Evolutionary conservation across 2,329 filamentous ascomycete genomes (phyloP), one percentile per base, ranked within the genome.

Genomic region (Apiospora aurea): DNA sequence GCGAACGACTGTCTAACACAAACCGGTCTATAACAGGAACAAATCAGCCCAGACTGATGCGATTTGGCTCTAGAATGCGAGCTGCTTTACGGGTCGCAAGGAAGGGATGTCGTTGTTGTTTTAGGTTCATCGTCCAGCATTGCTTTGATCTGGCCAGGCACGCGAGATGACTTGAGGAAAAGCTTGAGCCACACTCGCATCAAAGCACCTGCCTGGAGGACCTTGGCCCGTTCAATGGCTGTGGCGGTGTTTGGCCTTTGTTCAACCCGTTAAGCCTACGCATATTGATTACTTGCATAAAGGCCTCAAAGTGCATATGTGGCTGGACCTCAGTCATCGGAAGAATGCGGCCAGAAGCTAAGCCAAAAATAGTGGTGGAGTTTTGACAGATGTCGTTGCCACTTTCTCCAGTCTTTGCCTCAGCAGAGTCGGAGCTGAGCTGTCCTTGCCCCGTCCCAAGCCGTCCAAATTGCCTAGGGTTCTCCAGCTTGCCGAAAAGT

Each of bases 401-500:
- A 64, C 57, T 34, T 64, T 64, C 34, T 64, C 57, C 57, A 64
- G 57, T 41, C 57, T 41, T 41, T 64, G 57, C 34, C 57, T 64
- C 34, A 41, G 57, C 57, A 61, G 29, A 61, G 29, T 61, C 34
- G 34, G 57, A 64, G 57, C 57, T 64, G 34, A 64, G 57, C 57
- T 64, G 21, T 41, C 29, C 53, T 61, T 61, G 53, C 53, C 53
- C 53, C 53, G 53, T 61, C 53, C 53, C 53, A 61, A 38, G 26
- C 29, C 29, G 29, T 16, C 53, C 53, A 38, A 61, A 34, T 34
- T 38, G 53, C 18, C 53, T 61, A 61, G 53, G 41, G 53, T 61
- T 61, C 53, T 61, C 53, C 53, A 61, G 53, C 53, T 61, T 61
- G 53, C 29, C 29, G 29, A 61, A 61, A 61, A 61, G 53, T 61